Conservation (phyloP, 441 rosid species). For the Erodium texanum region DNA sequence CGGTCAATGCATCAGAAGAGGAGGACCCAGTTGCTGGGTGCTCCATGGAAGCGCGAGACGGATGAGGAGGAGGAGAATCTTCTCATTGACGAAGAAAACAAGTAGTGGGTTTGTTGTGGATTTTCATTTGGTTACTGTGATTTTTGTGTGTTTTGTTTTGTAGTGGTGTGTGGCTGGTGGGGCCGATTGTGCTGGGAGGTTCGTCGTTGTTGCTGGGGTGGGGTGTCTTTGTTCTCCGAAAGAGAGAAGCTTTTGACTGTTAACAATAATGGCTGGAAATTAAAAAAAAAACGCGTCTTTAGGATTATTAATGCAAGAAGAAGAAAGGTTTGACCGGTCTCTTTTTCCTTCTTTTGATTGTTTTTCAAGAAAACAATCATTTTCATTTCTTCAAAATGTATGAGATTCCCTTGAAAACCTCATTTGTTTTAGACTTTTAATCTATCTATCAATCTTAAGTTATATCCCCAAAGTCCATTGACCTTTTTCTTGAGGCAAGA, state of each 20-base stretch:
- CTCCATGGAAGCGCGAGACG: slow-evolving; percentile 22
- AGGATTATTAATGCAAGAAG: slow-evolving; percentile 8
- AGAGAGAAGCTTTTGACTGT: slow-evolving; percentile 3
- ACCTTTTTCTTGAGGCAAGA: neutral
- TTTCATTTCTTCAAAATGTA: too few relatives aligned
- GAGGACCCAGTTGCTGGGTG: slow-evolving; percentile 30
- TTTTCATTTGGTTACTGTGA: neutral
- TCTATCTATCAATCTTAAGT: neutral
- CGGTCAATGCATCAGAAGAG: slow-evolving; percentile 43
- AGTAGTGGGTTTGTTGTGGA: neutral
- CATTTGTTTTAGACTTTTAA: too few relatives aligned
- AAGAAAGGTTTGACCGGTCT: slow-evolving; percentile 33
- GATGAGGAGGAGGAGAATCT: neutral
- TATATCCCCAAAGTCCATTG: neutral
- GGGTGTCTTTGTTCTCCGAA: too few relatives aligned
- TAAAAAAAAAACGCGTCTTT: slow-evolving; percentile 36
- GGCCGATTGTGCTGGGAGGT: neutral
- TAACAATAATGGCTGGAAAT: slow-evolving; percentile 29
- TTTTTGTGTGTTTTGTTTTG: too few relatives aligned
- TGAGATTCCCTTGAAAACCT: too few relatives aligned
- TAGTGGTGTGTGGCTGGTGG: too few relatives aligned
- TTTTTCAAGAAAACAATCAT: neutral
- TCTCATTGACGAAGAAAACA: too few relatives aligned
- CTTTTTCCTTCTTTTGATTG: neutral
- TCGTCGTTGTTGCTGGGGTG: too few relatives aligned